Evolutionary conservation across 495 filamentous ascomycete genomes (phyloP).

Genomic region (Daldinia bambusicola): DNA sequence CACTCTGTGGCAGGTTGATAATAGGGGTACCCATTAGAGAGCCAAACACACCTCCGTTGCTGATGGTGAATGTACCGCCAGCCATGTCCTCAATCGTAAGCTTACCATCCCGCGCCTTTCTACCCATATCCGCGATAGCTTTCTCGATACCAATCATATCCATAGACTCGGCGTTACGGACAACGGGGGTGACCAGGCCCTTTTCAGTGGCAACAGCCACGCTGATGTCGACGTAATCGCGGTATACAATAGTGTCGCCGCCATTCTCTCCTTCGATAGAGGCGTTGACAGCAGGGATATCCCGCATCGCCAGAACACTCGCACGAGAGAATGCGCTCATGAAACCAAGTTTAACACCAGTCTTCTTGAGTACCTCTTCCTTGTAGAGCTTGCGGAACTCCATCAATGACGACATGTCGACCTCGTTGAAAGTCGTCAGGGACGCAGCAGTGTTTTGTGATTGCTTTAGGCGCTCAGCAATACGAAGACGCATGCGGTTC

Average conservation of each 20-base stretch:
- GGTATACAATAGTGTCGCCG: slow-evolving; percentile 97
- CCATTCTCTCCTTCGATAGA: slow-evolving; percentile 95
- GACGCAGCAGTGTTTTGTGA: slow-evolving; percentile 99
- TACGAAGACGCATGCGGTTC: slow-evolving; percentile 98
- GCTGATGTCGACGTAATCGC: slow-evolving; percentile 97
- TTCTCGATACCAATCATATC: slow-evolving; percentile 91
- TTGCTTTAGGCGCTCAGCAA: slow-evolving; percentile 97
- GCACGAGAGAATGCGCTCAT: slow-evolving; percentile 98
- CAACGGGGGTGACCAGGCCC: slow-evolving; percentile 95
- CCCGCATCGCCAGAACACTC: slow-evolving; percentile 90
- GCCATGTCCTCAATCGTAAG: slow-evolving; percentile 99
- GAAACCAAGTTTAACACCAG: slow-evolving; percentile 96
- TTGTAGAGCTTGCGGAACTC: slow-evolving; percentile 97
- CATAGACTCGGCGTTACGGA: slow-evolving; percentile 89
- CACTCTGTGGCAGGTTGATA: slow-evolving; percentile 96
- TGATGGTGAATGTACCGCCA: slow-evolving; percentile 98
- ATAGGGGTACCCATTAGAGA: slow-evolving; percentile 97
- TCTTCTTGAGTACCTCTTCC: slow-evolving; percentile 94
- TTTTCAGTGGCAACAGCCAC: slow-evolving; percentile 98
- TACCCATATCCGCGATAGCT: slow-evolving; percentile 90
- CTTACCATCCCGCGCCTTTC: slow-evolving; percentile 97
- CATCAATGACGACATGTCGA: slow-evolving; percentile 98
- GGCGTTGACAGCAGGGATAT: slow-evolving; percentile 95
- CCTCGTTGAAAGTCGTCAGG: slow-evolving; percentile 98
- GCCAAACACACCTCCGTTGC: slow-evolving; percentile 81